Evolutionary conservation across 805 yeast species (phyloP).

Genomic region (Lachancea sp.): DNA sequence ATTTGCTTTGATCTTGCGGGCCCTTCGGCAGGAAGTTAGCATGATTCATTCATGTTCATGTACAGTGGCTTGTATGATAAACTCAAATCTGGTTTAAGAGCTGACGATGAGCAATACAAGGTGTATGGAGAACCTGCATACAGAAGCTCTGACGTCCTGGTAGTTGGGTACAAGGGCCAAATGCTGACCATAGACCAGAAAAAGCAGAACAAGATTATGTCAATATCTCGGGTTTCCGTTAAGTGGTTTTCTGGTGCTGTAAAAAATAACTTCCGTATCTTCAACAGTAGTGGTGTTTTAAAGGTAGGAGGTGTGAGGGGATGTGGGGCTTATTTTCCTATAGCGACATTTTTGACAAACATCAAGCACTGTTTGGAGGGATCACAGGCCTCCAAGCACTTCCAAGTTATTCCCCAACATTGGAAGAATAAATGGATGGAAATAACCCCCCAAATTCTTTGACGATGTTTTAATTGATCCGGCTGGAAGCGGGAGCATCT

Average conservation of each 20-base stretch:
- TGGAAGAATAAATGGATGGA: conserved; percentile 1
- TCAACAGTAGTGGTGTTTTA: neutral
- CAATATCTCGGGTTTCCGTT: conserved; percentile 1
- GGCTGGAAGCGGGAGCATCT: neutral
- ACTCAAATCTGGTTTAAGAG: neutral
- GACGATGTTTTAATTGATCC: neutral
- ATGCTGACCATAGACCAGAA: neutral
- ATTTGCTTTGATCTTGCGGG: conserved; percentile 1
- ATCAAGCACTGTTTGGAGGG: neutral
- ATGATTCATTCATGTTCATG: neutral
- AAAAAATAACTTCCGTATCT: neutral
- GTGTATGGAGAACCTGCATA: neutral
- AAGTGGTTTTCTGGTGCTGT: conserved; percentile 4
- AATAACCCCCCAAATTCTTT: neutral
- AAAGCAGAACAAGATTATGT: neutral
- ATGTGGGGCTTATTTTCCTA: conserved; percentile 2
- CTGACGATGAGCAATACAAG: neutral
- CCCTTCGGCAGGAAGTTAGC: conserved; percentile 1
- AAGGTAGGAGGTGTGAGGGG: conserved; percentile 3
- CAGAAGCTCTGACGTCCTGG: neutral
- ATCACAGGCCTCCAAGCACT: conserved; percentile 1
- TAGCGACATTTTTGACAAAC: neutral
- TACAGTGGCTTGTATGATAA: neutral
- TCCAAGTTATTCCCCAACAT: neutral
- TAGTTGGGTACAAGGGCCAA: conserved; percentile 2